Conservation (phyloP, 305 asterid species). For the Andrographis paniculata region DNA sequence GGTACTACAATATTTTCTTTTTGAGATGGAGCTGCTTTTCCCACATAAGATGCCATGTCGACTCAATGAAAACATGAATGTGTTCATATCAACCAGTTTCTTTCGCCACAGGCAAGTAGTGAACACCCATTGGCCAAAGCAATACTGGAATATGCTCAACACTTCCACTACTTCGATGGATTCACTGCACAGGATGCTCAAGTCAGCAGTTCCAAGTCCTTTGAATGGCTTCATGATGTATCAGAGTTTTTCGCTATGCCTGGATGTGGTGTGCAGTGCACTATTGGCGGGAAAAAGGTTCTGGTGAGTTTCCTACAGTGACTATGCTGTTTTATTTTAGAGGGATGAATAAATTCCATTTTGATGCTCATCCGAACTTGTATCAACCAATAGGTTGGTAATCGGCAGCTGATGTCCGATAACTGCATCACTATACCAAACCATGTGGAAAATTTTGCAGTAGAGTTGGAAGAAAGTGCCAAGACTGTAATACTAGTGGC, state of each 20-base stretch:
- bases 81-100: too few relatives aligned
- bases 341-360: conserved; percentile 1
- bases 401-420: conserved; percentile 73
- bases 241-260: conserved; percentile 77
- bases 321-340: conserved; percentile 4
- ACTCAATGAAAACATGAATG: too few relatives aligned
- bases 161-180: conserved; percentile 90
- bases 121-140: conserved; percentile 98
- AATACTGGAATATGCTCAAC: conserved; percentile 81
- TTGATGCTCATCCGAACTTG: conserved; percentile 17
- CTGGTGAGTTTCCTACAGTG: conserved; percentile 51
- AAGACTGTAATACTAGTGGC: conserved; percentile 90
- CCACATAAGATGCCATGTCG: conserved; percentile 35
- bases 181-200: conserved; percentile 34
- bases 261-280: conserved; percentile 92
- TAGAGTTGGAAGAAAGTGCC: conserved; percentile 92
- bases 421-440: conserved; percentile 43
- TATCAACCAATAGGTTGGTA: conserved; percentile 61
- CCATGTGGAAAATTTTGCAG: conserved; percentile 63
- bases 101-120: conserved; percentile 84
- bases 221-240: conserved; percentile 82
- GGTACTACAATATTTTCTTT: neutral
- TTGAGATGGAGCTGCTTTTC: conserved; percentile 3
- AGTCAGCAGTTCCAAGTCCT: conserved; percentile 39
- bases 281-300: conserved; percentile 51